Conservation (phyloP, 2,329 filamentous ascomycete species). For the Fusarium sp. region DNA sequence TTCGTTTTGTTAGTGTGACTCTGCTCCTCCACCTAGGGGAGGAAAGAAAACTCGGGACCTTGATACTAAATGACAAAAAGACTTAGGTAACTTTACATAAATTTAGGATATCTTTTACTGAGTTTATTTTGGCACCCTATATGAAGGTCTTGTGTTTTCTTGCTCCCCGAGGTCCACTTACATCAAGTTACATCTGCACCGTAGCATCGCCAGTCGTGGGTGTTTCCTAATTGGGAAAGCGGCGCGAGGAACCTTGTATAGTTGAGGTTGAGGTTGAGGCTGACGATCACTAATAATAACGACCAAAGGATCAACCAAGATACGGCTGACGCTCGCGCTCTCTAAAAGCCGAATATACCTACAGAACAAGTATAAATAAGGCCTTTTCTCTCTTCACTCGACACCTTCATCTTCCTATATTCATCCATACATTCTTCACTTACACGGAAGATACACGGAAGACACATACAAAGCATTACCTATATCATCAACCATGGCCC, state of each 20-base stretch:
- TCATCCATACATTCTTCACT: background rate
- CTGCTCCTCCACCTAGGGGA: too few relatives aligned
- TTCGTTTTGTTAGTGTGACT: too few relatives aligned
- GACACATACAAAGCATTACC: background rate
- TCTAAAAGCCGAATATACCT: background rate
- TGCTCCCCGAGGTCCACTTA: background rate
- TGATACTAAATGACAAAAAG: too few relatives aligned
- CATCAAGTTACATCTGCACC: background rate
- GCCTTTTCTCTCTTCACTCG: background rate
- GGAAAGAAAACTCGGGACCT: too few relatives aligned
- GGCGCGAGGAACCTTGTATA: constrained; percentile 23
- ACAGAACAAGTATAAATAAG: constrained; percentile 4
- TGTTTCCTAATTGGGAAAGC: constrained; percentile 30
- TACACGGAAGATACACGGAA: background rate
- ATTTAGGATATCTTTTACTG: too few relatives aligned
- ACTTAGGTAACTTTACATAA: too few relatives aligned
- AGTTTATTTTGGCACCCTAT: too few relatives aligned
- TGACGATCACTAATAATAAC: background rate
- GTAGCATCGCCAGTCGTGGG: constrained; percentile 8
- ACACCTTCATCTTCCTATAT: background rate
- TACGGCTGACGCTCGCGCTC: background rate
- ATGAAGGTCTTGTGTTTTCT: too few relatives aligned
- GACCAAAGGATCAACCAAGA: background rate
- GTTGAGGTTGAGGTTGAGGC: background rate
- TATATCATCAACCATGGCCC: background rate